Percentiles rank a stretch among this genome's conserved stretches.
Evolutionary conservation across 257 asterid genomes (phyloP).

Genomic region (Solanum bukasovii): DNA sequence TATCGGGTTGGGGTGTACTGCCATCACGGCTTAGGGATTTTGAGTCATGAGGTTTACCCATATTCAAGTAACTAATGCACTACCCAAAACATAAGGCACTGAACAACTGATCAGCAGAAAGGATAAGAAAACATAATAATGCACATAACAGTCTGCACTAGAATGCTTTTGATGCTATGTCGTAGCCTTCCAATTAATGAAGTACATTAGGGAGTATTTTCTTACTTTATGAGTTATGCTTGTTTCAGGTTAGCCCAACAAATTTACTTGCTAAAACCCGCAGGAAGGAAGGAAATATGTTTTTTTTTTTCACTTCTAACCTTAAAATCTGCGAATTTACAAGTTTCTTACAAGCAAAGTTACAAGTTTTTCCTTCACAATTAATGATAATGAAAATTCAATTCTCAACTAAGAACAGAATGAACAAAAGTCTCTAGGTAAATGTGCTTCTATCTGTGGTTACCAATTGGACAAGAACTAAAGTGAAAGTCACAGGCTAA

Average conservation of each 20-base stretch:
- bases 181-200: not conserved
- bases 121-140: not conserved
- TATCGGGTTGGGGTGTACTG: not conserved
- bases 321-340: not conserved
- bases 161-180: not conserved
- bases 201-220: not conserved
- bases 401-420: not conserved
- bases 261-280: not conserved
- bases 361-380: not conserved
- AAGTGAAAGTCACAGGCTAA: not conserved
- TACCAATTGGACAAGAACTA: not conserved
- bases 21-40: too few relatives aligned
- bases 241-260: not conserved
- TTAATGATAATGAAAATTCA: not conserved
- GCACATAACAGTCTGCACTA: not conserved
- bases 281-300: not conserved
- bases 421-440: not conserved
- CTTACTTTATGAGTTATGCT: not conserved
- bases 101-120: not conserved
- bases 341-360: not conserved
- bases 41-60: too few relatives aligned
- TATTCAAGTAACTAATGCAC: too few relatives aligned
- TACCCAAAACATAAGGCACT: not conserved
- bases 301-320: not conserved
- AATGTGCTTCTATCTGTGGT: not conserved